Evolutionary conservation across 2,329 filamentous ascomycete genomes (phyloP).

Genomic region (Aspergillus pseudonomiae): DNA sequence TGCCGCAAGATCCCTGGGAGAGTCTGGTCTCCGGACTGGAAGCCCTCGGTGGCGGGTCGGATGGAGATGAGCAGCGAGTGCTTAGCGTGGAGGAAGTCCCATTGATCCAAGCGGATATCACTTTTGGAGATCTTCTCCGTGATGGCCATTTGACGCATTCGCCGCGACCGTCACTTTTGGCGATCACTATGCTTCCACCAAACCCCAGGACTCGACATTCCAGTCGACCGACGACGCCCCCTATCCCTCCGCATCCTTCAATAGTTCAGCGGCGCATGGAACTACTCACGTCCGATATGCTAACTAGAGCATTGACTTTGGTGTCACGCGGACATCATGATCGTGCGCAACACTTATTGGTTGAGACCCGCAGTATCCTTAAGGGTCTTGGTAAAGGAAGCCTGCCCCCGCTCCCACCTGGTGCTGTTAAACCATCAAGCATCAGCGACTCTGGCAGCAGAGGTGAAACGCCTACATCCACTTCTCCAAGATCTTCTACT

Average conservation of each 20-base stretch:
- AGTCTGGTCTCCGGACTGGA: slow-evolving; percentile 94
- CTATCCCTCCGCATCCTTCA: slow-evolving; percentile 91
- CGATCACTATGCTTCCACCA: slow-evolving; percentile 88
- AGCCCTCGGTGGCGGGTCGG: slow-evolving; percentile 83
- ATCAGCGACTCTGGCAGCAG: slow-evolving; percentile 44
- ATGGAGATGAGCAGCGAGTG: slow-evolving; percentile 80
- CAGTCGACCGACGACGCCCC: slow-evolving; percentile 62
- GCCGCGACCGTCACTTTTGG: slow-evolving; percentile 84
- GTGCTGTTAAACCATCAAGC: slow-evolving; percentile 48
- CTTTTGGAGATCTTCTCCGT: slow-evolving; percentile 88
- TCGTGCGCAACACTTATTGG: slow-evolving; percentile 85
- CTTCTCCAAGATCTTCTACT: slow-evolving; percentile 41
- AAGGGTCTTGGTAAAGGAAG: slow-evolving; percentile 96
- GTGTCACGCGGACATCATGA: slow-evolving; percentile 92
- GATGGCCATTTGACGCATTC: slow-evolving; percentile 85
- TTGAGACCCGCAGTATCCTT: slow-evolving; percentile 90
- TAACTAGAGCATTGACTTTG: slow-evolving; percentile 86
- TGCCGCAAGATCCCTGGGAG: slow-evolving; percentile 95
- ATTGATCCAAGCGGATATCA: slow-evolving; percentile 90
- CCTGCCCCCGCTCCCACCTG: slow-evolving; percentile 78
- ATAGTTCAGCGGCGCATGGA: slow-evolving; percentile 98
- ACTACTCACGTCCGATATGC: slow-evolving; percentile 95
- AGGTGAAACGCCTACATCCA: slow-evolving; percentile 40
- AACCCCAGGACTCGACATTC: slow-evolving; percentile 64
- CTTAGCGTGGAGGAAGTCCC: slow-evolving; percentile 92